phyloP scores from a whole-genome alignment of 345 rosid genomes.

The Balakata baccata region DNA sequence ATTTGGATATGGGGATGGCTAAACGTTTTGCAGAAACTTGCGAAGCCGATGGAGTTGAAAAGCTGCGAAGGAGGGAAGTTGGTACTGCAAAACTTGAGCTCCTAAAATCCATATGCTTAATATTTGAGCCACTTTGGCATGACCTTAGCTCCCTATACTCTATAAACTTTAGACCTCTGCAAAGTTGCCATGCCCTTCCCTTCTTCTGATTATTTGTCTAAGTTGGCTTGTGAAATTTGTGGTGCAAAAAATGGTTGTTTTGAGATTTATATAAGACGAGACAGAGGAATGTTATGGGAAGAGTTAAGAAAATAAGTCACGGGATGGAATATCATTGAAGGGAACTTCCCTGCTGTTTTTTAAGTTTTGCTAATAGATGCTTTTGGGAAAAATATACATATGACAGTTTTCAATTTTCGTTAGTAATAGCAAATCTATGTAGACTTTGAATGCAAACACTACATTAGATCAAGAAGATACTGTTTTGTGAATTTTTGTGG shows the following conservation, averaged over 20 bases:
- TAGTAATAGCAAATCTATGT: not conserved
- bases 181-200: conserved; percentile 19
- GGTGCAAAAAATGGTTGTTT: not conserved
- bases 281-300: not conserved
- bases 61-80: conserved; percentile 19
- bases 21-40: not conserved
- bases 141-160: conserved; percentile 28
- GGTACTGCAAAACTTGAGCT: not conserved
- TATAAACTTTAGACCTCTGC: conserved; percentile 24
- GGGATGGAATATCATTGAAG: conserved; percentile 2
- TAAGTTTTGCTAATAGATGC: not conserved
- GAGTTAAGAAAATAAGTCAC: not conserved
- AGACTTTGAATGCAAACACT: not conserved
- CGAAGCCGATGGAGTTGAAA: conserved; percentile 15
- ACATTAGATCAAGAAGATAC: not conserved
- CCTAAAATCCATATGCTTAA: not conserved
- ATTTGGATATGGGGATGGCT: not conserved
- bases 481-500: not conserved
- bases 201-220: not conserved
- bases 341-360: not conserved
- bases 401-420: not conserved
- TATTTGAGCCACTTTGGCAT: conserved; percentile 23
- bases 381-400: not conserved
- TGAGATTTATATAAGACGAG: not conserved
- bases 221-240: not conserved